Base-by-base conservation (phyloP, 495 filamentous ascomycete genomes). In the Aspergillus indologenus region DNA sequence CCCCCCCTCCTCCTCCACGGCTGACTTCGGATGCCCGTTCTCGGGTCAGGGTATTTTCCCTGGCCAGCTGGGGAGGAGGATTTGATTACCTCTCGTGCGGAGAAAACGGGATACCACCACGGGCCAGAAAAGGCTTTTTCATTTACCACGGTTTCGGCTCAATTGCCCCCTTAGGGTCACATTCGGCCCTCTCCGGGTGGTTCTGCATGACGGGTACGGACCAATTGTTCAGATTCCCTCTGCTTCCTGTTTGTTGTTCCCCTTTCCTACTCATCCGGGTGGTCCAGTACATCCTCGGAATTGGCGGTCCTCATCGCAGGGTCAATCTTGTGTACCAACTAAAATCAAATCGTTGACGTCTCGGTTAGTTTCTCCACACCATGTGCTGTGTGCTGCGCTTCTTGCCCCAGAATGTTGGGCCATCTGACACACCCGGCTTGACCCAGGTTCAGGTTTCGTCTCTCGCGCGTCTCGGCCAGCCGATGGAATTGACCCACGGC, bases 381-480 rank as follows among this genome's bases (percentile, higher is more conserved):
- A 56, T 56, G 53, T 61, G 59, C 24, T 19, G 48, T 40, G 12
- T 11, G 5, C 12, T 11, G 12, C 34, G 5, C 12, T 11, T 15
- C 34, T 40, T 40, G 34, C 34, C 34, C 34, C 34, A 14, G 34
- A 14, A 11, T 15, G 34, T 40, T 15, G 34, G 12, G 7, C 34
- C 5, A 40, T 40, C 34, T 40, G 34, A 11, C 34, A 40, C 12
- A 52, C 45, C 46, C 45, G 34, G 20, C 18, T 48, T 59, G 53
- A 29, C 50, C 57, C 57, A 59, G 45, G 50, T 26, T 29, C 17
- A 44, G n/a, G 19, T 31, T 53, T 48, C 26, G 50, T 50, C 22
- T 21, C 45, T 50, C 22, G 6, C 45, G n/a, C 45, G 23, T 51
- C 43, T 45, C 58, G 58, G 53, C 22, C 44, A 56, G 31, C 58